Evolutionary conservation across 2,329 filamentous ascomycete species (phyloP).

Genomic region (Colletotrichum filicis): DNA sequence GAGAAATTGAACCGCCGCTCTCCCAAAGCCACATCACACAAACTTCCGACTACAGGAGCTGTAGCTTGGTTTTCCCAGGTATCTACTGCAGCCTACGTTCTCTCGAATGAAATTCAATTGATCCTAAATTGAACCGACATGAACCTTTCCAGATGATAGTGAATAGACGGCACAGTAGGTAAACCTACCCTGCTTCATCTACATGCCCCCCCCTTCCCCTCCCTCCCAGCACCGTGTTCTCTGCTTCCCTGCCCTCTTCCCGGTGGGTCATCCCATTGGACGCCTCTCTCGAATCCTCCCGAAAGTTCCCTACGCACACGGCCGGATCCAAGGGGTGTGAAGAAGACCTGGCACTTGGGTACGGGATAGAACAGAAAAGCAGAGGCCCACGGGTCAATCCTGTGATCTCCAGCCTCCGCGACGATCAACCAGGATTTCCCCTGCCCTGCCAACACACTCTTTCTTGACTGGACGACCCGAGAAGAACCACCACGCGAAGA

Average conservation of each 20-base stretch:
- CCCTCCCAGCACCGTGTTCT: background rate
- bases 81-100: background rate
- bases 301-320: constrained; percentile 22
- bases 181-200: background rate
- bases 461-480: constrained; percentile 17
- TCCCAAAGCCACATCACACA: constrained; percentile 4
- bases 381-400: constrained; percentile 36
- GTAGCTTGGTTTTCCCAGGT: background rate
- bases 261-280: constrained; percentile 29
- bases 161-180: background rate
- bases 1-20: background rate
- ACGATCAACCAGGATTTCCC: constrained; percentile 37
- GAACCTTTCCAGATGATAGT: background rate
- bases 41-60: background rate
- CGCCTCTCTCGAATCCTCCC: constrained; percentile 28
- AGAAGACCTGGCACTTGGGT: background rate
- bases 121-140: constrained; percentile 10
- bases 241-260: background rate
- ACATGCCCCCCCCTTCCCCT: background rate
- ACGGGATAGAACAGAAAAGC: background rate
- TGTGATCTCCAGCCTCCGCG: constrained; percentile 38
- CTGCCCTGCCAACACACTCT: constrained; percentile 15
- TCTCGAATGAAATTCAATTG: background rate
- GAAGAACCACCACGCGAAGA: constrained; percentile 32
- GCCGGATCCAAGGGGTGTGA: background rate